Conservation (phyloP, 208 protist species). For the Entamoeba histolytica region DNA sequence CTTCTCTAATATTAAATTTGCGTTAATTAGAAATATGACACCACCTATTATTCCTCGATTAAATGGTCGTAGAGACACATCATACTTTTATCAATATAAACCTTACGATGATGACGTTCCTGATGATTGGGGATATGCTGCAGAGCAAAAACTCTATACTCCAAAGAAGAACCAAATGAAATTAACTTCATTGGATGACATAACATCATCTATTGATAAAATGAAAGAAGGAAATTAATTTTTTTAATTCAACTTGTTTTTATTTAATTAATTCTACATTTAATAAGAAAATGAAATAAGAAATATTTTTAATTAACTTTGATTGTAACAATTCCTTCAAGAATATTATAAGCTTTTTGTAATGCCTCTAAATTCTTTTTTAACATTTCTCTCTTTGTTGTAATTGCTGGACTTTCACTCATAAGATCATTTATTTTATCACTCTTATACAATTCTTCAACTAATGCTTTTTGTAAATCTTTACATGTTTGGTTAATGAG, state of each 20-base stretch:
- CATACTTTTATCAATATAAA: background rate
- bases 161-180: too few species aligned
- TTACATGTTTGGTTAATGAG: constrained; percentile 65
- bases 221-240: too few species aligned
- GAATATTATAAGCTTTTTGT: background rate
- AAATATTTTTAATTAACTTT: background rate
- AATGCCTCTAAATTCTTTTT: background rate
- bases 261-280: too few species aligned
- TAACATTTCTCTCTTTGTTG: background rate
- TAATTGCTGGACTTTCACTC: constrained; percentile 55
- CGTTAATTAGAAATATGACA: background rate
- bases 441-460: constrained; percentile 66
- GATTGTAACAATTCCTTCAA: background rate
- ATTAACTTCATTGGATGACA: too few species aligned
- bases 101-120: background rate
- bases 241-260: too few species aligned
- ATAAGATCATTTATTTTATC: constrained; percentile 67
- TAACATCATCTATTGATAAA: too few species aligned
- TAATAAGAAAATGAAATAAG: too few species aligned
- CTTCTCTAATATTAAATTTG: constrained; percentile 1
- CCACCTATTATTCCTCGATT: background rate
- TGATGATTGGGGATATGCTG: background rate
- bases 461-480: constrained; percentile 61
- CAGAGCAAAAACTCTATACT: too few species aligned
- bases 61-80: background rate